Conservation (phyloP, 495 filamentous ascomycete genomes). For the Talaromyces borbonicus region DNA sequence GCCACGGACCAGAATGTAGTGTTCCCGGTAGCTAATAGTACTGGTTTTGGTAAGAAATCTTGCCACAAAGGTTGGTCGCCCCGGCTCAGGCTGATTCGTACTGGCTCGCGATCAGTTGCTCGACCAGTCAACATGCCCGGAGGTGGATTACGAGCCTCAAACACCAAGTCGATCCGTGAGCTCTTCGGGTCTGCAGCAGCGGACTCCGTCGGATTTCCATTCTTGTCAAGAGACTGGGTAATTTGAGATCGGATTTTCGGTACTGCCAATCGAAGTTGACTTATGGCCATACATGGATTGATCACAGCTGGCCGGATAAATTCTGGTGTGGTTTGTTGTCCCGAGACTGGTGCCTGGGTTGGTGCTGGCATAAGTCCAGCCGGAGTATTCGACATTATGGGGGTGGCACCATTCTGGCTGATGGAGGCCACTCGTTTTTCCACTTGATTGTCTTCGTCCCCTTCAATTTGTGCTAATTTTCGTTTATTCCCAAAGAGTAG, state of each 20-base stretch:
- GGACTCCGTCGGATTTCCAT: slow-evolving; percentile 37
- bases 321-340: slow-evolving; percentile 66
- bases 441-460: slow-evolving; percentile 55
- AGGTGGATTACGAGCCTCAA: slow-evolving; percentile 66
- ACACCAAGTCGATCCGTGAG: slow-evolving; percentile 50
- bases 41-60: slow-evolving; percentile 76
- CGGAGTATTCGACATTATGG: slow-evolving; percentile 63
- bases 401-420: slow-evolving; percentile 53
- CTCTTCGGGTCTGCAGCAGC: slow-evolving; percentile 50
- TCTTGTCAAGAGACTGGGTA: slow-evolving; percentile 40
- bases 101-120: slow-evolving; percentile 61
- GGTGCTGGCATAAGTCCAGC: slow-evolving; percentile 67
- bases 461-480: slow-evolving; percentile 57
- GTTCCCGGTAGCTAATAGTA: slow-evolving; percentile 82
- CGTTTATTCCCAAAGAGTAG: slow-evolving; percentile 90
- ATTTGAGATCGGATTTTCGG: slow-evolving; percentile 80
- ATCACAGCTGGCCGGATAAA: slow-evolving; percentile 80
- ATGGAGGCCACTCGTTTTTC: slow-evolving; percentile 51
- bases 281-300: slow-evolving; percentile 68
- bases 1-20: slow-evolving; percentile 83
- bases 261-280: slow-evolving; percentile 80
- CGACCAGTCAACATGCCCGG: slow-evolving; percentile 46
- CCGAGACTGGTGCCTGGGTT: slow-evolving; percentile 40
- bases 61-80: slow-evolving; percentile 86
- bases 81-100: slow-evolving; percentile 68